phyloP scores from a whole-genome alignment of 2,329 filamentous ascomycete species.

The Neofusicoccum sp. region DNA sequence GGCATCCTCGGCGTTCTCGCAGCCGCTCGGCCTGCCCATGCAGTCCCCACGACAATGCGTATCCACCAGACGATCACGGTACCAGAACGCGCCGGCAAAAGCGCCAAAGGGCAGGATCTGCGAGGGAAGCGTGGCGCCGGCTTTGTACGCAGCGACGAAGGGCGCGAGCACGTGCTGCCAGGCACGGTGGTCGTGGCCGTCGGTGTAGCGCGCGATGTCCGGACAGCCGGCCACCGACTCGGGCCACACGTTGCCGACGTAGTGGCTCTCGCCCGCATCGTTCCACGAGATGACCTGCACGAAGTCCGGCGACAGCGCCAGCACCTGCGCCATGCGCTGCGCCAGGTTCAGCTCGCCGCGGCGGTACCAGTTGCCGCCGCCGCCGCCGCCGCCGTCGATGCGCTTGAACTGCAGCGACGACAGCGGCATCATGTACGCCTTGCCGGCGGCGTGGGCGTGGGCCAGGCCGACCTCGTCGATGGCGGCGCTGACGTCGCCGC shows the following conservation, averaged over 20 bases:
- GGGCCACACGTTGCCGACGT: conserved; percentile 41
- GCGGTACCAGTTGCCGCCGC: conserved; percentile 36
- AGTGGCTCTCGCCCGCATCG: conserved; percentile 41
- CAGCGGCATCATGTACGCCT: conserved; percentile 40
- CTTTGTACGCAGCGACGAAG: conserved; percentile 40
- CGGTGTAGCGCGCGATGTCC: conserved; percentile 29
- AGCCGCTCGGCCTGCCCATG: conserved; percentile 9
- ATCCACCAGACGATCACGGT: conserved; percentile 7
- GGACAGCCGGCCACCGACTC: conserved; percentile 28
- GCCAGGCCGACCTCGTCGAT: conserved; percentile 32
- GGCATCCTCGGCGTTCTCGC: conserved; percentile 11
- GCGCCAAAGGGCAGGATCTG: conserved; percentile 12
- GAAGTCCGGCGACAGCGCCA: conserved; percentile 37
- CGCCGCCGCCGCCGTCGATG: conserved; percentile 24
- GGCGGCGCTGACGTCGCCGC: conserved; percentile 23
- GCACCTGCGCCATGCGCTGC: conserved; percentile 27
- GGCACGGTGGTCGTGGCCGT: conserved; percentile 35
- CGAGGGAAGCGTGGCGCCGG: conserved; percentile 25
- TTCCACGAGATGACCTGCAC: conserved; percentile 44
- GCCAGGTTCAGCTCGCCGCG: conserved; percentile 40
- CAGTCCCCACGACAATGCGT: conserved; percentile 7
- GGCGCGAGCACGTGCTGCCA: conserved; percentile 36
- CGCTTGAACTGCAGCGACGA: conserved; percentile 43
- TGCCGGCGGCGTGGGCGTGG: conserved; percentile 30
- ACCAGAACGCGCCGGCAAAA: conserved; percentile 14